These are phyloP conservation scores for Glycine soja DNA, from an alignment of 306 rosid species.

Conservation along the genomic window DNA sequence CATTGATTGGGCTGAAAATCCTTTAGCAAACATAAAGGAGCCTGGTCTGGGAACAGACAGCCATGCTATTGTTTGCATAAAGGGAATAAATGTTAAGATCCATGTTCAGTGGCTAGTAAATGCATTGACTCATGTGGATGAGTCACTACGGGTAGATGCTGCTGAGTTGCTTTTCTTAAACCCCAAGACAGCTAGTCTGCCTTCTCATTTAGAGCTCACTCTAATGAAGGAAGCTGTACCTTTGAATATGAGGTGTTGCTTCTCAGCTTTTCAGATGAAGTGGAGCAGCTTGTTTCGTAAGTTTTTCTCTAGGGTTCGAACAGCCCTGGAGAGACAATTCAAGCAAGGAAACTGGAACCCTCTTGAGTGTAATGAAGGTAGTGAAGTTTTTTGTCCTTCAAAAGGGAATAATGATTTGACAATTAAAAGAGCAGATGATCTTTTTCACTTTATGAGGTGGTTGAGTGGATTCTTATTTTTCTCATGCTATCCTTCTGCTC, in stretches of 20 bases:
- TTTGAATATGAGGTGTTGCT: slow-evolving; percentile 93
- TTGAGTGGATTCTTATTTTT: slow-evolving; percentile 89
- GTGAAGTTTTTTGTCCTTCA: slow-evolving; percentile 44
- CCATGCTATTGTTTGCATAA: slow-evolving; percentile 74
- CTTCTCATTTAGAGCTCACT: slow-evolving; percentile 88
- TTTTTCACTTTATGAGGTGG: slow-evolving; percentile 95
- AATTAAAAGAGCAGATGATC: slow-evolving; percentile 73
- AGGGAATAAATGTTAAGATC: slow-evolving; percentile 78
- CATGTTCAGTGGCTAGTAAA: slow-evolving; percentile 84
- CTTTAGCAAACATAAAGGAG: slow-evolving; percentile 42
- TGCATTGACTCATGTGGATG: slow-evolving; percentile 94
- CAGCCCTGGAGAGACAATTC: slow-evolving; percentile 91
- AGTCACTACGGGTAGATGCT: slow-evolving; percentile 93
- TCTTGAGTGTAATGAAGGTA: slow-evolving; percentile 44
- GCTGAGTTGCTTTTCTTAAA: slow-evolving; percentile 92
- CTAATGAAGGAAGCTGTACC: slow-evolving; percentile 89
- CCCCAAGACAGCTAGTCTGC: slow-evolving; percentile 91
- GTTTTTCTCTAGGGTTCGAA: slow-evolving; percentile 90
- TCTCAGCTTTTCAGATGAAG: slow-evolving; percentile 97
- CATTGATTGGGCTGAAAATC: slow-evolving; percentile 72
- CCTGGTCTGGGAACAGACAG: slow-evolving; percentile 48
- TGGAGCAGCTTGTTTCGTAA: slow-evolving; percentile 95
- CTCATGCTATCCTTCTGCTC: slow-evolving; percentile 98
- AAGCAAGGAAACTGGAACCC: slow-evolving; percentile 90
- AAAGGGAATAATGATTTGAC: slow-evolving; percentile 55